A percentile compares a stretch with the other conserved stretches of the same genome.
These are phyloP conservation scores for Cadophora luteo-olivacea DNA, from an alignment of 2,329 filamentous ascomycete species.

Conservation along the genomic window DNA sequence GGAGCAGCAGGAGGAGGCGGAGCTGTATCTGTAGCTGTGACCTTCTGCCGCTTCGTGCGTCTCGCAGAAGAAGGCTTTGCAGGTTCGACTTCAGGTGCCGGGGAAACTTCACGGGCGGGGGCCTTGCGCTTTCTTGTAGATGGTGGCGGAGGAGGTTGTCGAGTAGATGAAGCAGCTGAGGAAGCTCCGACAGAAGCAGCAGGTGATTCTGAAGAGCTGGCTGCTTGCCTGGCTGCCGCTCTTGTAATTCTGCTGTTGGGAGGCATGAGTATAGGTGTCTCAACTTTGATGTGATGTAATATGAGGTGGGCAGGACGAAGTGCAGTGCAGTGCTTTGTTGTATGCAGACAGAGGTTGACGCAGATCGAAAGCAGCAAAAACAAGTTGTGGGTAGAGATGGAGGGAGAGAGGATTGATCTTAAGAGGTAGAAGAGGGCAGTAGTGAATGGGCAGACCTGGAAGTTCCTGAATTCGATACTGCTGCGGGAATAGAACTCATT, in stretches of 20 bases:
- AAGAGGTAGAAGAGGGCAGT: conserved; percentile 30
- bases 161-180: conserved; percentile 44
- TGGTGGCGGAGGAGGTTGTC: conserved; percentile 41
- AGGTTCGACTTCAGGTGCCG: conserved; percentile 47
- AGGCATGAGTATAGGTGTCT: conserved; percentile 33
- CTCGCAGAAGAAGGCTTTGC: conserved; percentile 54
- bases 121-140: conserved; percentile 79
- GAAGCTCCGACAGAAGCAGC: conserved; percentile 47
- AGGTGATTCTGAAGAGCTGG: conserved; percentile 52
- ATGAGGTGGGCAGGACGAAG: background rate
- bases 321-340: conserved; percentile 1
- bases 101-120: conserved; percentile 58
- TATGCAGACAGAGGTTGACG: conserved; percentile 24
- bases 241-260: conserved; percentile 87
- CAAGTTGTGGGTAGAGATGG: conserved; percentile 5
- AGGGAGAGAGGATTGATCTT: conserved; percentile 10
- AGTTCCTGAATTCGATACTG: conserved; percentile 29
- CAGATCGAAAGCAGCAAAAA: conserved; percentile 22
- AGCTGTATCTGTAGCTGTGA: conserved; percentile 55
- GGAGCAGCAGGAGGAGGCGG: conserved; percentile 47
- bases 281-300: conserved; percentile 19
- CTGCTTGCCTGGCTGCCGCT: conserved; percentile 90
- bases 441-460: conserved; percentile 32
- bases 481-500: conserved; percentile 36
- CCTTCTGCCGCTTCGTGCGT: conserved; percentile 76